Conservation (phyloP, 768 basidiomycete species). For the Mycena rebaudengoi region DNA sequence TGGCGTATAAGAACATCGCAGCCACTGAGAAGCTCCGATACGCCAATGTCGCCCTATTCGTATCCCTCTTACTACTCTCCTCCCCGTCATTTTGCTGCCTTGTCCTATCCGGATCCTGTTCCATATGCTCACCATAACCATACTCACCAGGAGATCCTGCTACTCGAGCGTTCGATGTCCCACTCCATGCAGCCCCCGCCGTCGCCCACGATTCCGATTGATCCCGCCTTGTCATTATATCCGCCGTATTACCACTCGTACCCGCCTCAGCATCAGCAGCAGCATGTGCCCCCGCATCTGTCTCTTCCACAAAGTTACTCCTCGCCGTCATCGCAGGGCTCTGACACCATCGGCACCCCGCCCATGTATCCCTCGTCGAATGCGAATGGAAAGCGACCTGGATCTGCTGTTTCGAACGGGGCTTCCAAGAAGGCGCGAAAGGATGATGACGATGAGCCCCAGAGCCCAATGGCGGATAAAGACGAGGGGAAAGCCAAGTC, state of each 20-base stretch:
- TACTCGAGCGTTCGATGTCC: conserved; percentile 49
- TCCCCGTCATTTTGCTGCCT: conserved; percentile 15
- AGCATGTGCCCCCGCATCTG: conserved; percentile 62
- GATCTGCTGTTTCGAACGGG: conserved; percentile 55
- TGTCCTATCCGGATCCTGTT: conserved; percentile 22
- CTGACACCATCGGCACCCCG: conserved; percentile 78
- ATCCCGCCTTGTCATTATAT: conserved; percentile 76
- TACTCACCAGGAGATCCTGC: conserved; percentile 52
- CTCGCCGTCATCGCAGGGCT: conserved; percentile 83
- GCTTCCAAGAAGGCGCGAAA: conserved; percentile 65
- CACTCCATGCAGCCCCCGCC: conserved; percentile 63
- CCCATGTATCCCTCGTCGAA: conserved; percentile 68
- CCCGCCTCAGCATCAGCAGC: conserved; percentile 50
- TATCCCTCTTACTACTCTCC: conserved; percentile 28
- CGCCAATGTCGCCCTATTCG: conserved; percentile 26
- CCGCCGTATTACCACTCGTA: conserved; percentile 71
- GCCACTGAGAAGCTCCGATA: conserved; percentile 4
- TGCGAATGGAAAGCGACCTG: conserved; percentile 72
- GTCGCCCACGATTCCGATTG: conserved; percentile 71
- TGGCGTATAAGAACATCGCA: conserved; percentile 15
- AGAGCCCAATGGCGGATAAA: conserved; percentile 64
- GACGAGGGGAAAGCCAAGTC: conserved; percentile 82
- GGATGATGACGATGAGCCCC: conserved; percentile 60
- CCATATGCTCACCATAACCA: conserved; percentile 36
- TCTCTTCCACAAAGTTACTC: conserved; percentile 68